phyloP scores from a whole-genome alignment of 352 stramenopile genomes.

The Pythium aphanidermatum region DNA sequence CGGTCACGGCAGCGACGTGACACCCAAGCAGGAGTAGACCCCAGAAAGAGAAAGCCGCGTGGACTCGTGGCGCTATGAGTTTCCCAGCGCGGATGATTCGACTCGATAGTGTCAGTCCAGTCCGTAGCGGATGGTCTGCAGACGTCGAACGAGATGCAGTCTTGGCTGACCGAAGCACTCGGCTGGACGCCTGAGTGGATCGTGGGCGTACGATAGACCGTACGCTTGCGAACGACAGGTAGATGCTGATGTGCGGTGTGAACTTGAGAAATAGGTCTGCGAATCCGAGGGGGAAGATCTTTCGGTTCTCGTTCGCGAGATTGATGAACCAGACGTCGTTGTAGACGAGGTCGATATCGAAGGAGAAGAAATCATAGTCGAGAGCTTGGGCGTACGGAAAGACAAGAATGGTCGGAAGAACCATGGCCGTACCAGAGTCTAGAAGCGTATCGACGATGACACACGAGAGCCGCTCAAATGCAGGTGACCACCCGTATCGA shows the following conservation, averaged over 20 bases:
- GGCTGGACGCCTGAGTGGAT: neutral
- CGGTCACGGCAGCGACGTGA: conserved; percentile 2
- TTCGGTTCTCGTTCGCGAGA: conserved; percentile 34
- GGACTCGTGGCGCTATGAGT: neutral
- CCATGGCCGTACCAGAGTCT: conserved; percentile 17
- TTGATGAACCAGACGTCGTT: conserved; percentile 31
- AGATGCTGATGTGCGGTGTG: conserved; percentile 10
- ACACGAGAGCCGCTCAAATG: conserved; percentile 12
- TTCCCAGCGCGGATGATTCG: neutral
- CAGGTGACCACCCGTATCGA: neutral
- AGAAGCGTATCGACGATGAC: conserved; percentile 15
- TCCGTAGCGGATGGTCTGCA: too few species aligned
- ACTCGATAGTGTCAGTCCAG: conserved; percentile 7
- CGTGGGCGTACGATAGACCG: neutral
- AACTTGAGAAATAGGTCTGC: conserved; percentile 11
- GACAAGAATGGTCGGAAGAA: conserved; percentile 26
- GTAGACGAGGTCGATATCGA: conserved; percentile 25
- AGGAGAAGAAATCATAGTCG: conserved; percentile 21
- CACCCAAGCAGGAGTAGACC: conserved; percentile 1
- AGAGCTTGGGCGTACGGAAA: conserved; percentile 20
- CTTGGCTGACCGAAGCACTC: neutral
- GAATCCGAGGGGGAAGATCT: conserved; percentile 16
- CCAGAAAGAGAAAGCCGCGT: neutral
- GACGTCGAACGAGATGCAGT: neutral
- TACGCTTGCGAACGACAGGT: neutral